These are phyloP conservation scores for Candida easanensis DNA, from an alignment of 805 yeast species.

Conservation along the genomic window DNA sequence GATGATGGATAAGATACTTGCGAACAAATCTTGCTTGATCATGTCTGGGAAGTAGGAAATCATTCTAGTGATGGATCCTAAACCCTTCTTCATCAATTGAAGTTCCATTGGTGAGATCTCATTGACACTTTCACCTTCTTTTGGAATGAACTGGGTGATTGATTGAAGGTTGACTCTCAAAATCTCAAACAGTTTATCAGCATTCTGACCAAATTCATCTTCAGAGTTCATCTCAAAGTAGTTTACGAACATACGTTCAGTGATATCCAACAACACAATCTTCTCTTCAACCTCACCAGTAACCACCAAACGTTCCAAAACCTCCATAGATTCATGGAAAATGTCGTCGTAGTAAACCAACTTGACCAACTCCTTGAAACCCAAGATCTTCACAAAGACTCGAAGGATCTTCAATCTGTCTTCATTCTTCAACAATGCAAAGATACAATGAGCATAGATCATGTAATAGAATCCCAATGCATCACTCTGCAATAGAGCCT, in stretches of 20 bases:
- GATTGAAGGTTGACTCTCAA: conserved; percentile 67
- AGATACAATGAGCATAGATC: conserved; percentile 80
- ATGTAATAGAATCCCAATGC: conserved; percentile 69
- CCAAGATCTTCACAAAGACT: conserved; percentile 56
- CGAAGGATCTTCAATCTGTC: conserved; percentile 37
- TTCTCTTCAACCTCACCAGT: conserved; percentile 50
- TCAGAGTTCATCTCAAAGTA: conserved; percentile 35
- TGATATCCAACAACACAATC: conserved; percentile 49
- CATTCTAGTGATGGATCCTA: conserved; percentile 57
- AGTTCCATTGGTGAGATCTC: conserved; percentile 31
- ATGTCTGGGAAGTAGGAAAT: conserved; percentile 61
- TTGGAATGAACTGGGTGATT: conserved; percentile 56
- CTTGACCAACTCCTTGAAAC: conserved; percentile 52
- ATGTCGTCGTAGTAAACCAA: conserved; percentile 63
- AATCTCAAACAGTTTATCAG: conserved; percentile 81
- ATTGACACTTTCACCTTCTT: conserved; percentile 34
- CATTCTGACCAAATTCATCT: conserved; percentile 49
- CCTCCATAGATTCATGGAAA: conserved; percentile 71
- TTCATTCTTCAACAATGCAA: conserved; percentile 51
- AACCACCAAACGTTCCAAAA: conserved; percentile 68
- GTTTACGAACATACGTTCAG: conserved; percentile 49
- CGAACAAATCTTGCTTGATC: conserved; percentile 66
- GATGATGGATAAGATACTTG: conserved; percentile 60
- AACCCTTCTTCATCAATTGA: conserved; percentile 44
- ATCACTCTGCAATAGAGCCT: conserved; percentile 52